Percentiles rank a stretch among this genome's conserved stretches.
phyloP scores from a whole-genome alignment of 2,329 filamentous ascomycete genomes.

The Cryphonectria radicalis region DNA sequence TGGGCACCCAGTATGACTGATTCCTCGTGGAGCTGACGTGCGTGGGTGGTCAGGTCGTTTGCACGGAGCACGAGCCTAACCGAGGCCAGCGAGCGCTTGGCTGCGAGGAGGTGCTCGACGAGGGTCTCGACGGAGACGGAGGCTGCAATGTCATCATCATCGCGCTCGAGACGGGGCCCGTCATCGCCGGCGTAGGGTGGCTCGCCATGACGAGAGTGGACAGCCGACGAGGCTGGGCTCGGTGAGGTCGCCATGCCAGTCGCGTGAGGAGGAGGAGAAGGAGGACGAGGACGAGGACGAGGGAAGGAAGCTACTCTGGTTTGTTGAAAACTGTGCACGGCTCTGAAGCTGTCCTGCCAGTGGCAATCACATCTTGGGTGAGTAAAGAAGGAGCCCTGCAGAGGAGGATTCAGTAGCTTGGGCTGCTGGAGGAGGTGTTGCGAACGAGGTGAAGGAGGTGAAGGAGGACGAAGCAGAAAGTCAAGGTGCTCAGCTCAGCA shows the following conservation, averaged over 20 bases:
- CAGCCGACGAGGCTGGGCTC: conserved; percentile 27
- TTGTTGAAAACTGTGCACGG: conserved; percentile 1
- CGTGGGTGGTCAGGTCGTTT: conserved; percentile 80
- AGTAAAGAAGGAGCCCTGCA: neutral
- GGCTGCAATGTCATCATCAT: conserved; percentile 39
- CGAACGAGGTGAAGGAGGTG: neutral
- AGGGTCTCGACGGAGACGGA: conserved; percentile 71
- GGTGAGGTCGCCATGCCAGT: conserved; percentile 16
- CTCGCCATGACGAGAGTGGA: conserved; percentile 19
- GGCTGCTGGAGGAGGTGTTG: neutral
- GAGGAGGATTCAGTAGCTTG: neutral
- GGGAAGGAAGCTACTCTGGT: neutral
- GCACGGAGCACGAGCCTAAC: conserved; percentile 83
- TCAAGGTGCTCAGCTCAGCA: neutral
- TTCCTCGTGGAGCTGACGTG: conserved; percentile 77
- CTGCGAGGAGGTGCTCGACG: conserved; percentile 80
- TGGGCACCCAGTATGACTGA: conserved; percentile 73
- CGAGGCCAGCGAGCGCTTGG: conserved; percentile 85
- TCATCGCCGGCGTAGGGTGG: conserved; percentile 7
- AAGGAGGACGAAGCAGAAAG: neutral
- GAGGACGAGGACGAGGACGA: neutral
- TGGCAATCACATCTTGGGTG: conserved; percentile 25
- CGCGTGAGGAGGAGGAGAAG: neutral
- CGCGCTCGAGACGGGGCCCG: conserved; percentile 1
- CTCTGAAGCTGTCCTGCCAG: conserved; percentile 19